A percentile compares a stretch with the other conserved stretches of the same genome.
Evolutionary conservation across 345 rosid genomes (phyloP).

Genomic region (Arabidopsis arenosa): DNA sequence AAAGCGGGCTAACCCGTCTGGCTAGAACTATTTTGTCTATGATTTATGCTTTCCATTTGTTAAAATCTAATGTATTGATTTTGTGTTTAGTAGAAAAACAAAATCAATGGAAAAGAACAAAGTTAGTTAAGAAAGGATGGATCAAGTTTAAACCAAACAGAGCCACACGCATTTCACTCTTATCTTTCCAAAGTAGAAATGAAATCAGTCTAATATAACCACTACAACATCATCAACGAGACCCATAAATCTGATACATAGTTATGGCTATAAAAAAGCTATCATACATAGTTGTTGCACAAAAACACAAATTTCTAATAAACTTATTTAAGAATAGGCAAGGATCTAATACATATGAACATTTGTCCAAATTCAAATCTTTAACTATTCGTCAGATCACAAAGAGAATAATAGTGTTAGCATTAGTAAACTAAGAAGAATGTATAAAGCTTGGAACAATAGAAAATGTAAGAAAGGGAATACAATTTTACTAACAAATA

Average conservation of each 20-base stretch:
- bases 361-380: not conserved
- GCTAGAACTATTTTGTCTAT: slow-evolving; percentile 14
- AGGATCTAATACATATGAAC: not conserved
- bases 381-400: not conserved
- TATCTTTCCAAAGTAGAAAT: not conserved
- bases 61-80: slow-evolving; percentile 14
- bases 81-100: not conserved
- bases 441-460: not conserved
- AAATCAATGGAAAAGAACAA: not conserved
- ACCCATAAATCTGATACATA: not conserved
- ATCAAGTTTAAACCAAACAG: not conserved
- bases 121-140: not conserved
- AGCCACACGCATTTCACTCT: not conserved
- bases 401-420: not conserved
- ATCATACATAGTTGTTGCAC: too few species aligned
- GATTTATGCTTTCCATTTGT: slow-evolving; percentile 24
- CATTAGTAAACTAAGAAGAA: not conserved
- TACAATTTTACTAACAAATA: slow-evolving; percentile 23
- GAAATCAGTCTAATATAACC: not conserved
- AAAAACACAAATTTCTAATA: not conserved
- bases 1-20: slow-evolving; percentile 11
- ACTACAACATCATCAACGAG: not conserved
- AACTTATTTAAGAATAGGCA: not conserved
- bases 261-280: not conserved
- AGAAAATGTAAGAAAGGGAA: slow-evolving; percentile 13